phyloP scores from a whole-genome alignment of 495 filamentous ascomycete species.

The Extremus antarcticus region DNA sequence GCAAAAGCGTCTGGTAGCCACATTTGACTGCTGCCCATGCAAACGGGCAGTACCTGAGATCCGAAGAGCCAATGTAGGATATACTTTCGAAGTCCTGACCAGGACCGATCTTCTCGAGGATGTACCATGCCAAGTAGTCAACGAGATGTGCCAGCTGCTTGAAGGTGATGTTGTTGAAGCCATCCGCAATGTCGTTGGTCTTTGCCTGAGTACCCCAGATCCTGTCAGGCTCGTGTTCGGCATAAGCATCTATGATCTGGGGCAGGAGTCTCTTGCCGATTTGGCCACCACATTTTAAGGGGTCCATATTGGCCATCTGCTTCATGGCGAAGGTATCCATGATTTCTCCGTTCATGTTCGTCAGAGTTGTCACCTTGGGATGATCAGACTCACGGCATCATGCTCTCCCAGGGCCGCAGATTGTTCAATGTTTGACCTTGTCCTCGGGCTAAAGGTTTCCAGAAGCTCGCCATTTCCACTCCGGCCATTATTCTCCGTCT shows the following conservation, averaged over 20 bases:
- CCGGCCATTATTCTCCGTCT: too few relatives aligned
- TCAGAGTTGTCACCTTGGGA: too few relatives aligned
- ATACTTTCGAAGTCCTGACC: background rate
- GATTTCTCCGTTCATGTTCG: background rate
- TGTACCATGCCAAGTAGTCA: background rate
- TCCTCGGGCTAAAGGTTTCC: too few relatives aligned
- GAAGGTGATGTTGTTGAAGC: background rate
- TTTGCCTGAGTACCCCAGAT: background rate
- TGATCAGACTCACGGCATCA: too few relatives aligned
- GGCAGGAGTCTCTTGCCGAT: background rate
- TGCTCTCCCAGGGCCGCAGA: too few relatives aligned
- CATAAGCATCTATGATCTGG: background rate
- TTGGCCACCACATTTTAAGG: background rate
- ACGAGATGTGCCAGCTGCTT: background rate
- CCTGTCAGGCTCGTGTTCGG: background rate
- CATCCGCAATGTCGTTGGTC: background rate
- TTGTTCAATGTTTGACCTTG: too few relatives aligned
- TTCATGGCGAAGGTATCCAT: background rate
- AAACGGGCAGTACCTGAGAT: background rate
- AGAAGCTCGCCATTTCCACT: too few relatives aligned
- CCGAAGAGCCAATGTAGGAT: background rate
- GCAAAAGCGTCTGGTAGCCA: slow-evolving; percentile 1
- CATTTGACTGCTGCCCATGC: slow-evolving; percentile 1
- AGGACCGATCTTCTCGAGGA: background rate
- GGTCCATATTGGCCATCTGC: background rate